Evolutionary conservation across 768 basidiomycete genomes (phyloP).

Genomic region (Candolleomyces aberdarensis): DNA sequence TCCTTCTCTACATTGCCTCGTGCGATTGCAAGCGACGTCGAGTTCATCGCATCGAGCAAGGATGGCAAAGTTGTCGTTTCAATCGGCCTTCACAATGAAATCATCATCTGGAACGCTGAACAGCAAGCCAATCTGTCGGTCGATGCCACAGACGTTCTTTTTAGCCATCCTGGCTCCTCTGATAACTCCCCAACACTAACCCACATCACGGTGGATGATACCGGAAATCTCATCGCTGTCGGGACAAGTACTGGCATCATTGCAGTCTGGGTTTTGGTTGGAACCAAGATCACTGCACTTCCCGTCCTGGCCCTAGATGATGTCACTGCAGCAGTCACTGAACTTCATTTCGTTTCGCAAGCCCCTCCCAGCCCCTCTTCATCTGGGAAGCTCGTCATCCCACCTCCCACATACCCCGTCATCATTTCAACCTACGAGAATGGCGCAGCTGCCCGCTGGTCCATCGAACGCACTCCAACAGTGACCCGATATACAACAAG

Average conservation of each 20-base stretch:
- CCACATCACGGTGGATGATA: constrained; percentile 58
- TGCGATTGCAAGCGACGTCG: constrained; percentile 79
- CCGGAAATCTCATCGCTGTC: constrained; percentile 62
- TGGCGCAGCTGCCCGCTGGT: constrained; percentile 57
- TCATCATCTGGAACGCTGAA: constrained; percentile 63
- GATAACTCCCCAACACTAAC: constrained; percentile 50
- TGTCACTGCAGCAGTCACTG: constrained; percentile 48
- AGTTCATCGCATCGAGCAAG: constrained; percentile 68
- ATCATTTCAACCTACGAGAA: constrained; percentile 57
- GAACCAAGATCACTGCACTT: constrained; percentile 31
- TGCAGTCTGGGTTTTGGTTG: constrained; percentile 56
- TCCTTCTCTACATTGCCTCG: constrained; percentile 74
- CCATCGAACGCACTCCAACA: constrained; percentile 29
- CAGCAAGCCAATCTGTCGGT: constrained; percentile 39
- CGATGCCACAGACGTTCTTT: constrained; percentile 50
- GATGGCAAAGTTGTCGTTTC: constrained; percentile 66
- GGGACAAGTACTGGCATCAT: constrained; percentile 69
- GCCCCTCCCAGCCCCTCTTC: constrained; percentile 12
- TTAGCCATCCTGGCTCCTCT: constrained; percentile 47
- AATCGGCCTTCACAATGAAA: constrained; percentile 76
- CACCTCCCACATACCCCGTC: constrained; percentile 25
- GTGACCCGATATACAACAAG: constrained; percentile 42
- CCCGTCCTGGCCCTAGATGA: constrained; percentile 41
- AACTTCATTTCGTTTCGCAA: constrained; percentile 45
- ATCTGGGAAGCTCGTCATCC: constrained; percentile 20